Evolutionary conservation across 306 rosid genomes (phyloP), one percentile per base, ranked within the genome.

Genomic region (Vigna mungo): DNA sequence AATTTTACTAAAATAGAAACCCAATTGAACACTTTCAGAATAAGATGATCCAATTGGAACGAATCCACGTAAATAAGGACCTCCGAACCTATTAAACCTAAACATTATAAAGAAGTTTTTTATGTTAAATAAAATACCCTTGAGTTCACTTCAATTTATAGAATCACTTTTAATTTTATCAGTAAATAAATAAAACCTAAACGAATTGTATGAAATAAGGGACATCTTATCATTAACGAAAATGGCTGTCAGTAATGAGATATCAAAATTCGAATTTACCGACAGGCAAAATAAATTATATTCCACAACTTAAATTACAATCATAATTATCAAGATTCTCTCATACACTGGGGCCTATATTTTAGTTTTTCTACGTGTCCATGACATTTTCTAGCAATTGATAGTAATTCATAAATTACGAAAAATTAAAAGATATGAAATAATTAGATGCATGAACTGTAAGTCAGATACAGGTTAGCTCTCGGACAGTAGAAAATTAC

Each of bases 401-500:
- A 77, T n/a, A 44, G 39, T 72, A 25, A 68, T 9, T 30, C 20
- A 64, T 13, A 32, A 8, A 56, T 60, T 36, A 68, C 48, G 25
- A 18, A 44, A 27, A 3, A 41, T 16, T 25, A 14, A 63, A 74
- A 59, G 21, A 46, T 55, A 3, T 44, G 23, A 78, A 71, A 76
- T 49, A 44, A 79, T 68, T 72, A 65, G 58, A 69, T 13, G 56
- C 61, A 59, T 16, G 13, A 79, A 71, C 63, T 62, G 67, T 53
- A 16, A 51, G 60, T 83, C 87, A 89, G 66, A 80, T 68, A 78
- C 85, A 86, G 0, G 83, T 84, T 30, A 85, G 64, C 89, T 88
- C 48, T 85, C 88, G 21, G 94, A 85, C 83, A 84, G 47, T 0
- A 95, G 84, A 81, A 83, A 92, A 82, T 87, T 90, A 89, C 97